Evolutionary conservation across 208 protist genomes (phyloP).

Genomic region (Crithidia acanthocephali): DNA sequence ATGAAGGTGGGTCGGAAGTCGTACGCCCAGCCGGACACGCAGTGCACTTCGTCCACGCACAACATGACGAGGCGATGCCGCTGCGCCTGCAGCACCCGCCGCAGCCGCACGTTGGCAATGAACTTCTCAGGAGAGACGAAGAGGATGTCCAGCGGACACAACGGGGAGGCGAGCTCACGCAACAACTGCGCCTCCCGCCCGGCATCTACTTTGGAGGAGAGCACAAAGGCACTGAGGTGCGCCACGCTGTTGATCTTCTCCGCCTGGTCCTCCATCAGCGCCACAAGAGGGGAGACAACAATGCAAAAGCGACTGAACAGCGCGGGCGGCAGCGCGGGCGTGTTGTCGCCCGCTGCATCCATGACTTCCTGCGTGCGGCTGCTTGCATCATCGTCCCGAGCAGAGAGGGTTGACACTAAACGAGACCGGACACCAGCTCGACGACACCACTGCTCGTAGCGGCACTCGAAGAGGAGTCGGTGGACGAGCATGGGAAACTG

Average conservation of each 20-base stretch:
- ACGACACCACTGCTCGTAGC: slow-evolving; percentile 45
- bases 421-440: too few species aligned
- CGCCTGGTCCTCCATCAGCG: slow-evolving; percentile 97
- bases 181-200: slow-evolving; percentile 52
- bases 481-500: slow-evolving; percentile 94
- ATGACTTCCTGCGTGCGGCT: neutral
- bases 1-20: slow-evolving; percentile 94
- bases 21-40: slow-evolving; percentile 96
- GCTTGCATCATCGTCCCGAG: neutral
- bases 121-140: slow-evolving; percentile 87
- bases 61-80: slow-evolving; percentile 74
- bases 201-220: slow-evolving; percentile 56
- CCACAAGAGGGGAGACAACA: slow-evolving; percentile 96
- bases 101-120: slow-evolving; percentile 55
- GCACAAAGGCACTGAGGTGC: slow-evolving; percentile 51
- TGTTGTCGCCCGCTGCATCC: neutral
- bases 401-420: too few species aligned
- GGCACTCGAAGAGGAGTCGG: slow-evolving; percentile 64
- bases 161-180: slow-evolving; percentile 39
- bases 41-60: slow-evolving; percentile 97
- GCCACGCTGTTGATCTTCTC: slow-evolving; percentile 43
- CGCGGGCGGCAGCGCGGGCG: neutral
- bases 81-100: slow-evolving; percentile 42
- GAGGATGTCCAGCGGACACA: slow-evolving; percentile 77
- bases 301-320: slow-evolving; percentile 65